Evolutionary conservation across 768 basidiomycete genomes (phyloP).

Genomic region (Russula sp.): DNA sequence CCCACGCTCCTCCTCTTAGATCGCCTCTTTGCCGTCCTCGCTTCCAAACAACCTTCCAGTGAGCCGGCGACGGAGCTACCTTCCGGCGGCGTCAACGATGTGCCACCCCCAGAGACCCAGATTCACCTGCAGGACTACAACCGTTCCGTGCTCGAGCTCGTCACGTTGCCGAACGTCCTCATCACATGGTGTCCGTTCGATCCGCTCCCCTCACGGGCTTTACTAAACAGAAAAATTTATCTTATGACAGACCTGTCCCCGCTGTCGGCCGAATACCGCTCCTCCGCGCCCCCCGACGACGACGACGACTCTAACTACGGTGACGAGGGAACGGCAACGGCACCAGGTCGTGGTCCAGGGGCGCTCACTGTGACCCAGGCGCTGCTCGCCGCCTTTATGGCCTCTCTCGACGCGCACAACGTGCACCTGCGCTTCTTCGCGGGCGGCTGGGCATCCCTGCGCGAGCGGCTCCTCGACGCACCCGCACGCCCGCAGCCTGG

Average conservation of each 20-base stretch:
- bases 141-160: conserved; percentile 66
- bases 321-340: conserved; percentile 7
- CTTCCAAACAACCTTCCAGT: neutral
- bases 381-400: conserved; percentile 58
- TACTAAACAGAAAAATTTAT: neutral
- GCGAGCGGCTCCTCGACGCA: neutral
- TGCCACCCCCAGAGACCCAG: conserved; percentile 34
- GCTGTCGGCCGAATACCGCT: conserved; percentile 45
- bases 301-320: conserved; percentile 29
- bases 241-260: conserved; percentile 51
- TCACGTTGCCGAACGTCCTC: conserved; percentile 73
- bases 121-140: conserved; percentile 94
- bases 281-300: conserved; percentile 12
- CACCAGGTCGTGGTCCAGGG: conserved; percentile 32
- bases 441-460: conserved; percentile 70
- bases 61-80: neutral
- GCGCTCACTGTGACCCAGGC: conserved; percentile 62
- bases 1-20: conserved; percentile 73
- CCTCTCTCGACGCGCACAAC: conserved; percentile 46
- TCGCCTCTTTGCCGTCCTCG: conserved; percentile 41
- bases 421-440: conserved; percentile 70
- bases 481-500: no score
- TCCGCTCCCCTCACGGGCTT: neutral
- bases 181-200: conserved; percentile 70
- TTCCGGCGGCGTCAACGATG: neutral